phyloP scores from a whole-genome alignment of 306 rosid genomes.

The Lathyrus sativus region DNA sequence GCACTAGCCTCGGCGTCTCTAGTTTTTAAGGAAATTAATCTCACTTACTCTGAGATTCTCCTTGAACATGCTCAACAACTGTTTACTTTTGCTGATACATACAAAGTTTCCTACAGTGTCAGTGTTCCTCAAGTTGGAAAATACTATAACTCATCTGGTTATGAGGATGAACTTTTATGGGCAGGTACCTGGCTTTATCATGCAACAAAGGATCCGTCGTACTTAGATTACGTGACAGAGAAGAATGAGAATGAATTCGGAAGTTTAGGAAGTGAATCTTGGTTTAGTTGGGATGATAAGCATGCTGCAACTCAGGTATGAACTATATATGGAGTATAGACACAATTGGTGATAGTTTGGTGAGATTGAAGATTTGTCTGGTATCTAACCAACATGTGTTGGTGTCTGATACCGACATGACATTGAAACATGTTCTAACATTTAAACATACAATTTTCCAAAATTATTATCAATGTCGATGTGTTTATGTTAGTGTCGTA shows the following conservation, averaged over 20 bases:
- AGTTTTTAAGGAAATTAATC: slow-evolving; percentile 51
- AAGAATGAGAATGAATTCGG: slow-evolving; percentile 51
- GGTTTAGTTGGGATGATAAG: slow-evolving; percentile 88
- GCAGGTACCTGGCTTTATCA: slow-evolving; percentile 69
- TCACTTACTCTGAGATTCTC: slow-evolving; percentile 54
- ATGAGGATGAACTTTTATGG: slow-evolving; percentile 81
- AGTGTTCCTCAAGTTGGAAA: slow-evolving; percentile 67
- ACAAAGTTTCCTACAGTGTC: slow-evolving; percentile 60
- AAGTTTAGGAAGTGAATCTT: slow-evolving; percentile 50
- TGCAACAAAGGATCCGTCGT: slow-evolving; percentile 60
- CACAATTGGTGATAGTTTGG: not conserved
- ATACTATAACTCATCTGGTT: slow-evolving; percentile 75
- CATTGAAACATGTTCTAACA: not conserved
- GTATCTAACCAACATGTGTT: not conserved
- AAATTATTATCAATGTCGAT: not conserved
- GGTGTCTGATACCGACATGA: not conserved
- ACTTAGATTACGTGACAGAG: slow-evolving; percentile 59
- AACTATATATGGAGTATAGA: not conserved
- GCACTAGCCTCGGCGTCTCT: slow-evolving; percentile 76
- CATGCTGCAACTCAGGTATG: slow-evolving; percentile 68
- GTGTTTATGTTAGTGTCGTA: not conserved
- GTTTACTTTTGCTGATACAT: slow-evolving; percentile 65
- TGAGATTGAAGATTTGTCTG: not conserved
- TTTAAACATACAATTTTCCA: not conserved
- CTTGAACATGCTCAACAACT: slow-evolving; percentile 59